Evolutionary conservation across 1,284 basidiomycete genomes (phyloP), one percentile per base, ranked within the genome.

Genomic region (Pseudozyma flocculosa): DNA sequence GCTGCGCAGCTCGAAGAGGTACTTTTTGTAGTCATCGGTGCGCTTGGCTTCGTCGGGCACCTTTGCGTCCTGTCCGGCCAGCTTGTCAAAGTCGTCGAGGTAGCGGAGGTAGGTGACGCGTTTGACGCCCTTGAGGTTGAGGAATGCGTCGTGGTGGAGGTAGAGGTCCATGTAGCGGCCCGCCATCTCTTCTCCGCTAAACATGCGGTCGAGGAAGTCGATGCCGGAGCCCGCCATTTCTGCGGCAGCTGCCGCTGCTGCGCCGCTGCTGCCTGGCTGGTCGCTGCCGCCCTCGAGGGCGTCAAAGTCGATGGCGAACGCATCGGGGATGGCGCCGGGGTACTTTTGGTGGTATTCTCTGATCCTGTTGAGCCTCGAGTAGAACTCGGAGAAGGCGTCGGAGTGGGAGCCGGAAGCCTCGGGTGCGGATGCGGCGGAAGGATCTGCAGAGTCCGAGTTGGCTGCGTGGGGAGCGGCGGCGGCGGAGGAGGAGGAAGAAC

Each of bases 291-390:
- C 36, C 43, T 74, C 71, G 26, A 78, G 50, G n/a, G 65, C 69
- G 14, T 50, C 43, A 40, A 76, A 70, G 55, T 78, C 74, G 43
- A 79, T 50, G 9, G 56, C 42, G 44, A 76, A 68, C 37, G 64
- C 61, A 21, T 71, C 68, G 0, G 58, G 65, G 5, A 80, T 90
- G 86, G 66, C 87, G 85, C 76, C 86, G 80, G 91, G 92, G 83
- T 97, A 95, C 82, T 90, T 92, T 79, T 85, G 84, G 83, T 97
- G 88, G 83, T 96, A 92, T 75, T 94, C 92, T 81, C 92, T 90
- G 79, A 98, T 86, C 83, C 88, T 90, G 75, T 86, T 87, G 81
- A 98, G 87, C 78, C 94, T 87, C 74, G 85, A 82, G 81, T 99
- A 98, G 82, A 98, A 99, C 43, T 74, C 70, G 38, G 43, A 47